Percentiles rank a stretch among this genome's conserved stretches.
These are phyloP conservation scores for Cardamine resedifolia DNA, from an alignment of 345 rosid genomes.

Conservation along the genomic window DNA sequence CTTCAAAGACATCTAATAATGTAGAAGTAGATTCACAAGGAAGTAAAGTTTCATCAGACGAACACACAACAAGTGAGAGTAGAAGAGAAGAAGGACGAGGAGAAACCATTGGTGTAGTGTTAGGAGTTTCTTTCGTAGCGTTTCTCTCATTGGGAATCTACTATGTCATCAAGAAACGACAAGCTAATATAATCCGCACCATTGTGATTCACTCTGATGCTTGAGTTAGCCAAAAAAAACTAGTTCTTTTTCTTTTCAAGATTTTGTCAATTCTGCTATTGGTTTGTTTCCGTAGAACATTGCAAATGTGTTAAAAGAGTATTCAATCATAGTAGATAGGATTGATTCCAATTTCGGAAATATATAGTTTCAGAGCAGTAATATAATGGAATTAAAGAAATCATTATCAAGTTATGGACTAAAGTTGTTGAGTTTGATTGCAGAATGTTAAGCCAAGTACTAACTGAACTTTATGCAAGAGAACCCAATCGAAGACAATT, in stretches of 20 bases:
- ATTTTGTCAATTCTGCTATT: background rate
- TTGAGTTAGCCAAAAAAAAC: background rate
- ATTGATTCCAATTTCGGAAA: background rate
- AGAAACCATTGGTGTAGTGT: conserved; percentile 24
- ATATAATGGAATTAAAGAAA: background rate
- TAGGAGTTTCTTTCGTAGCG: conserved; percentile 24
- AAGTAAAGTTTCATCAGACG: conserved; percentile 41
- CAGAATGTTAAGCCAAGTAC: no score
- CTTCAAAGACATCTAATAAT: conserved; percentile 51
- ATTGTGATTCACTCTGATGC: conserved; percentile 31
- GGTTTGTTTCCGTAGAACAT: background rate
- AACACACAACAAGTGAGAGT: conserved; percentile 23
- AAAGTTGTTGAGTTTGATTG: background rate
- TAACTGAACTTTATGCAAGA: background rate
- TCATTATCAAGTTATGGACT: background rate
- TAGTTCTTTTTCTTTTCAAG: background rate
- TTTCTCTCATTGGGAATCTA: conserved; percentile 20
- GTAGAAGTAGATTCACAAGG: conserved; percentile 38
- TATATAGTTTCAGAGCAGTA: background rate
- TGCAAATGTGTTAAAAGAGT: background rate
- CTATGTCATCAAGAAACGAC: conserved; percentile 37
- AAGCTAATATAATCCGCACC: conserved; percentile 19
- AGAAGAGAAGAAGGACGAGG: conserved; percentile 27
- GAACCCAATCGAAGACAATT: no score
- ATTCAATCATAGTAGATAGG: background rate